Evolutionary conservation across 148 eudicot species (phyloP).

Genomic region (Diospyros lotus): DNA sequence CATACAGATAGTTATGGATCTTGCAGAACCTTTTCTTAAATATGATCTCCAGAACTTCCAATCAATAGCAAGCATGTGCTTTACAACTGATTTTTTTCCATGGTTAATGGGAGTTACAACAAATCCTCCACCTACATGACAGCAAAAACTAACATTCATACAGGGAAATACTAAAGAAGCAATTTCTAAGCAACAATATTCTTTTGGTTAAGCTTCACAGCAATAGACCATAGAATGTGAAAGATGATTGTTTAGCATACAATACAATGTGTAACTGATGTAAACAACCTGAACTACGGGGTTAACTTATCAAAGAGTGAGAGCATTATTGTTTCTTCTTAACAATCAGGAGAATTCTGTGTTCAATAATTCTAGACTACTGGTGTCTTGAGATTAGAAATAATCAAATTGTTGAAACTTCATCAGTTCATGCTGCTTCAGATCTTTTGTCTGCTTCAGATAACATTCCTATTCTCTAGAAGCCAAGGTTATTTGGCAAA

Average conservation of each 20-base stretch:
- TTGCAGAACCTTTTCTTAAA: conserved; percentile 27
- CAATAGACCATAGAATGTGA: not conserved
- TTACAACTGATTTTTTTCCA: conserved; percentile 56
- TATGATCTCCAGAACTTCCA: conserved; percentile 65
- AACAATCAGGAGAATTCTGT: not conserved
- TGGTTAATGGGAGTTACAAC: conserved; percentile 47
- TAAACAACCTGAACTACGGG: not conserved
- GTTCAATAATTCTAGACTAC: not conserved
- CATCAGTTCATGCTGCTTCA: not conserved
- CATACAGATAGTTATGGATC: conserved; percentile 52
- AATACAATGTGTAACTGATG: not conserved
- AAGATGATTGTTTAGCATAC: not conserved
- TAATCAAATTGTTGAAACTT: conserved; percentile 2
- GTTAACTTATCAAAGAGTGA: not conserved
- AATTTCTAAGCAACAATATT: not conserved
- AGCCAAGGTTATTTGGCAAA: too few relatives aligned
- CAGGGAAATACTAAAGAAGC: not conserved
- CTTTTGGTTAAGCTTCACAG: not conserved
- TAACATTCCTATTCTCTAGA: too few relatives aligned
- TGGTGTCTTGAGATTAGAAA: not conserved
- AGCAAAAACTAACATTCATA: not conserved
- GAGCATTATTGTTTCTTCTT: conserved; percentile 5
- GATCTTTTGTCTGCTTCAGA: too few relatives aligned
- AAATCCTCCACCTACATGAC: conserved; percentile 64
- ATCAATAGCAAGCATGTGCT: conserved; percentile 71